Conservation (phyloP, 192 early-diverging fungal genomes). For the Podila minutissima region DNA sequence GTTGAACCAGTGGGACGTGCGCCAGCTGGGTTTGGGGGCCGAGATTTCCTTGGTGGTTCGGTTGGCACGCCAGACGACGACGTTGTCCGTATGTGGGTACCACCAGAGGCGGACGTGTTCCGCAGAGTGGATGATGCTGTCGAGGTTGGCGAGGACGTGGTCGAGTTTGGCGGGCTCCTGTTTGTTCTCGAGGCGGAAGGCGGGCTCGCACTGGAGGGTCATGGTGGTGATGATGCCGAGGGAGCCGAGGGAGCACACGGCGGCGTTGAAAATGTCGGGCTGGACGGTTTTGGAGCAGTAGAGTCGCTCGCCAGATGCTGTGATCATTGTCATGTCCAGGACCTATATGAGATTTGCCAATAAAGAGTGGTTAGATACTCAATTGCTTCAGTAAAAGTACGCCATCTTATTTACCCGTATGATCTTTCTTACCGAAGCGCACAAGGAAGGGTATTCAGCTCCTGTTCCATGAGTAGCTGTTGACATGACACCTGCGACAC, state of each 20-base stretch:
- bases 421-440: constrained; percentile 56
- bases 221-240: constrained; percentile 76
- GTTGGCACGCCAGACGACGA: constrained; percentile 75
- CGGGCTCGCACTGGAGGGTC: constrained; percentile 72
- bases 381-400: not conserved
- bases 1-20: constrained; percentile 26
- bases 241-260: constrained; percentile 72
- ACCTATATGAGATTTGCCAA: constrained; percentile 35
- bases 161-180: constrained; percentile 69
- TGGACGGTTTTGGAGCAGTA: constrained; percentile 60
- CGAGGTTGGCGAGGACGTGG: constrained; percentile 62
- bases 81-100: constrained; percentile 79
- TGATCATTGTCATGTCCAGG: constrained; percentile 69
- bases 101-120: constrained; percentile 84
- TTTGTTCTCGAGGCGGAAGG: constrained; percentile 71
- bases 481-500: constrained; percentile 74
- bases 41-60: constrained; percentile 55
- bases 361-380: not conserved
- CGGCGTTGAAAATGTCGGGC: constrained; percentile 70
- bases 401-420: not conserved
- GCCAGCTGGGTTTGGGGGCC: constrained; percentile 14
- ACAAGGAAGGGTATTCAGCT: constrained; percentile 65
- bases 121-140: constrained; percentile 63
- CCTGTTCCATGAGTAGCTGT: constrained; percentile 82
- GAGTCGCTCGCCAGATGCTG: constrained; percentile 57